Base-by-base conservation (phyloP, 495 filamentous ascomycete genomes). In the Penicillium crystallinum region DNA sequence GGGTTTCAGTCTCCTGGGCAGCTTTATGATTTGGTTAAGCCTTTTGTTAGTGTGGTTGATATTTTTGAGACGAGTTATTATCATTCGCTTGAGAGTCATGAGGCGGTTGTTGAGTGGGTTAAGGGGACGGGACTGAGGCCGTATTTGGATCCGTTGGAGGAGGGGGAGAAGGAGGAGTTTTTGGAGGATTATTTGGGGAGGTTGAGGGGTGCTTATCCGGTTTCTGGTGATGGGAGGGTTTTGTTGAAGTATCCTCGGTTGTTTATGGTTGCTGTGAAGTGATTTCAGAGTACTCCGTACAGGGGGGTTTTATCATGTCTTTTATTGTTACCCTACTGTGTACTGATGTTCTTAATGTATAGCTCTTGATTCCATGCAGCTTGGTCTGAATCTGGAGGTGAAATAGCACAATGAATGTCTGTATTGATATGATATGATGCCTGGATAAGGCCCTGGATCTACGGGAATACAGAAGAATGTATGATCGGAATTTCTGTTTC, bases 71-170 rank as follows among this genome's bases (percentile, higher is more conserved):
- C 75, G 19, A 55, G 65, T 29, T 83, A 83, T 51, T 67, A 74
- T 22, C 79, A 83, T 53, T 59, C 74, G 6, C 63, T 83, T 27
- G 67, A 63, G 6, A 67, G 57, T 10, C 76, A 75, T 34, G 52
- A 58, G 34, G 75, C 66, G 19, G 72, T 83, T 40, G 72, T 82
- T 17, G 77, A 80, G 57, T 83, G 80, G 80, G 77, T 81, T 1
- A 75, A 75, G 59, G 75, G 76, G 6, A 81, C 76, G 4, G 80
- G 78, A 9, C 55, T 83, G 52, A 58, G 66, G 54, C 79, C 79
- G 3, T 82, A 71, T 52, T 19, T 82, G 46, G 66, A 77, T 56
- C 65, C 68, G 8, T 57, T 79, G 49, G 45, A 55, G 1, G 35
- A 42, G 1, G 55, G 63, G 4, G 68, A 75, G 38, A 66, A 56